Percentiles rank a stretch among this genome's conserved stretches.
Conservation (phyloP, 192 early-diverging fungal genomes). For the Gaertneriomyces sp. region DNA sequence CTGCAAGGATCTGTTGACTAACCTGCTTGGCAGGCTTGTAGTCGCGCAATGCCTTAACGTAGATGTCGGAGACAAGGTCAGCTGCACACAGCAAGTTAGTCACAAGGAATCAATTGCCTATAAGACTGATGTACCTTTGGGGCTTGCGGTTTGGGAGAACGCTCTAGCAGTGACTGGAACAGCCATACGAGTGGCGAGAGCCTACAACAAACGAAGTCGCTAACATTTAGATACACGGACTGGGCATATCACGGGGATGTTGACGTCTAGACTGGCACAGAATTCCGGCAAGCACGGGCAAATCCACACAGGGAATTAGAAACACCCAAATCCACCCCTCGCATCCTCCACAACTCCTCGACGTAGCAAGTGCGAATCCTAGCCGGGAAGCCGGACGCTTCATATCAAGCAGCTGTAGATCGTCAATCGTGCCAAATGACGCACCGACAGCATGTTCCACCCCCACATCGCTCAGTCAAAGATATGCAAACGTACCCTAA, state of each 20-base stretch:
- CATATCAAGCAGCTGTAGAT: not conserved
- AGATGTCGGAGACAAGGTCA: constrained; percentile 44
- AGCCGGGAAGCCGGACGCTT: not conserved
- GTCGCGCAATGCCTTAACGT: constrained; percentile 39
- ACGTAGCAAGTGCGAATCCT: not conserved
- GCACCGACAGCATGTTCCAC: not conserved
- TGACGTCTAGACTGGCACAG: not conserved
- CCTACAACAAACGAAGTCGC: not conserved
- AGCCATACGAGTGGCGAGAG: not conserved
- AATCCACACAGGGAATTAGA: not conserved
- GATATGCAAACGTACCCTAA: not conserved
- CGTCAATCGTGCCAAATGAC: not conserved
- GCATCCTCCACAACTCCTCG: not conserved
- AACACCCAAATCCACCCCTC: not conserved
- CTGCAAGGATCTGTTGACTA: not conserved
- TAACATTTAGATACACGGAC: not conserved
- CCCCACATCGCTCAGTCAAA: not conserved
- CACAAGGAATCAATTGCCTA: not conserved
- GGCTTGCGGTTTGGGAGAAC: constrained; percentile 20
- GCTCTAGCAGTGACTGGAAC: constrained; percentile 19
- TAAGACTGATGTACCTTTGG: constrained; percentile 8
- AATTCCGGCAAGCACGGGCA: not conserved
- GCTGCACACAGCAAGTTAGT: constrained; percentile 14
- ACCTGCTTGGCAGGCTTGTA: constrained; percentile 44
- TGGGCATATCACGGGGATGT: not conserved